Percentiles rank a stretch among this genome's conserved stretches.
Conservation (phyloP, 2,329 filamentous ascomycete genomes). For the Fusarium nygamai region DNA sequence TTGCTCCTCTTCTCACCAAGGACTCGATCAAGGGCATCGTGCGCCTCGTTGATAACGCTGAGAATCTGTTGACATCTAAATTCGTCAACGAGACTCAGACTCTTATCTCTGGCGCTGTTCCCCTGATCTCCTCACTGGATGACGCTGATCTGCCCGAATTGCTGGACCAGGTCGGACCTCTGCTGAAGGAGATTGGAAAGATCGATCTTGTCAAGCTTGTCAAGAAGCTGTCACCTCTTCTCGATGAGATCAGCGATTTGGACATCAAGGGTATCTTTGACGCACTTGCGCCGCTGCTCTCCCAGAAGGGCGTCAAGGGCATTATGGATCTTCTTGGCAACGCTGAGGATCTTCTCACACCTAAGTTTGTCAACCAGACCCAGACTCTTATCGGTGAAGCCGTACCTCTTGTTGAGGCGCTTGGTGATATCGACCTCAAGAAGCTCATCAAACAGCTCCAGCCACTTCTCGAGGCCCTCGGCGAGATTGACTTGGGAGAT, state of each 20-base stretch:
- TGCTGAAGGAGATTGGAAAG: constrained; percentile 46
- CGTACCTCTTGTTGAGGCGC: constrained; percentile 49
- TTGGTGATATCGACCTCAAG: constrained; percentile 49
- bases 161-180: constrained; percentile 42
- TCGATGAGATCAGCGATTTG: constrained; percentile 45
- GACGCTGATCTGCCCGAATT: constrained; percentile 41
- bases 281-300: constrained; percentile 48
- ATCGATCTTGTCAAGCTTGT: constrained; percentile 45
- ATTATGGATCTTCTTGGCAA: constrained; percentile 49
- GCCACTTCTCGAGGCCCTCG: constrained; percentile 47
- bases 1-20: constrained; percentile 43
- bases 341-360: constrained; percentile 48
- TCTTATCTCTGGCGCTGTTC: constrained; percentile 43
- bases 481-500: constrained; percentile 48
- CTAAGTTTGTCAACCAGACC: constrained; percentile 46
- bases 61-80: constrained; percentile 41
- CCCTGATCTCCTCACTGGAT: constrained; percentile 34
- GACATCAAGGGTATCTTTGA: constrained; percentile 48
- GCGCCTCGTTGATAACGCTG: constrained; percentile 45
- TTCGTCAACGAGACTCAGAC: constrained; percentile 45
- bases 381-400: constrained; percentile 48
- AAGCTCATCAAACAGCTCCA: constrained; percentile 45
- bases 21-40: constrained; percentile 46
- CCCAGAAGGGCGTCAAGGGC: constrained; percentile 46
- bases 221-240: constrained; percentile 43